Conservation (phyloP, 225 moss, liverwort and hornwort genomes). For the Marchantia paleacea region DNA sequence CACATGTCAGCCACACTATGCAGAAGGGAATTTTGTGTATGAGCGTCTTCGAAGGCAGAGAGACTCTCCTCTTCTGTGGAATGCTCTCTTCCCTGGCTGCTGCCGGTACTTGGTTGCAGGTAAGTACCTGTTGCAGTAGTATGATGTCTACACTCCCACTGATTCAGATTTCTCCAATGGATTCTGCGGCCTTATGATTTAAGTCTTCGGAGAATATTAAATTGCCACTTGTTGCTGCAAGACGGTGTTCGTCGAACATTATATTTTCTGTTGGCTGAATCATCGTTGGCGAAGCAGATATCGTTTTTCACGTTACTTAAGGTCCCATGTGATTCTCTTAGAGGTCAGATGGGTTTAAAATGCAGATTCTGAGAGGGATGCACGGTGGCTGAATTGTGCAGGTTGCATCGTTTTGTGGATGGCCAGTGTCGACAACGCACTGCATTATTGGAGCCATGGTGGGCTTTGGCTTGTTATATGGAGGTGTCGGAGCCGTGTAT, state of each 20-base stretch:
- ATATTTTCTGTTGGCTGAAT: too few species aligned
- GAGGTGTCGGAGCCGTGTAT: constrained; percentile 78
- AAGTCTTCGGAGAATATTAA: not conserved
- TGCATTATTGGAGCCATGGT: constrained; percentile 97
- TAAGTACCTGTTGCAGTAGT: constrained; percentile 10
- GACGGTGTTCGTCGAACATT: too few species aligned
- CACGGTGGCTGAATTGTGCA: constrained; percentile 30
- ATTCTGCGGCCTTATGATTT: not conserved
- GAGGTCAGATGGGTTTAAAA: not conserved
- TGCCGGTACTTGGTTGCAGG: constrained; percentile 97
- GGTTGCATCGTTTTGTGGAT: constrained; percentile 93
- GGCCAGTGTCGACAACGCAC: constrained; percentile 98
- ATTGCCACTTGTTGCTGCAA: not conserved
- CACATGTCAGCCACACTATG: constrained; percentile 96
- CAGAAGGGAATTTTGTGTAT: constrained; percentile 79
- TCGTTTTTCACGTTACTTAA: too few species aligned
- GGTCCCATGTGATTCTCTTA: too few species aligned
- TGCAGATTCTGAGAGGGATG: not conserved
- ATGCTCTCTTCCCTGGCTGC: constrained; percentile 92
- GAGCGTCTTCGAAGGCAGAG: constrained; percentile 65
- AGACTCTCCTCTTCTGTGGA: constrained; percentile 72
- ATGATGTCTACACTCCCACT: not conserved
- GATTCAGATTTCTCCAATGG: not conserved
- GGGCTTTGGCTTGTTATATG: constrained; percentile 81
- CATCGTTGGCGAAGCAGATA: too few species aligned